A percentile compares a stretch with the other conserved stretches of the same genome.
phyloP scores from a whole-genome alignment of 2,329 filamentous ascomycete genomes.

The Botrytis squamosa region DNA sequence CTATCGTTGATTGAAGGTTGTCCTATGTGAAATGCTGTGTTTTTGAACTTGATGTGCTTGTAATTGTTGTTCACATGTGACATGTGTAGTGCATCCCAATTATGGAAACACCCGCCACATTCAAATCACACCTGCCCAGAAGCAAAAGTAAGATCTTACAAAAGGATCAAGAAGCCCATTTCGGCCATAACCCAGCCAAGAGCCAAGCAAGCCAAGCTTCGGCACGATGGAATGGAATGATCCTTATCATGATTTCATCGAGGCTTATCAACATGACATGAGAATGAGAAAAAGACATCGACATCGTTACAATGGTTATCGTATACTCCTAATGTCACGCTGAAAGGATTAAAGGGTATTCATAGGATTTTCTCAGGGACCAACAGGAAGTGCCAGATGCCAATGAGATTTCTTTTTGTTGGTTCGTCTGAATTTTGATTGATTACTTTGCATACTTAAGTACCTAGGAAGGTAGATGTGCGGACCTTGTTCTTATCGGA shows the following conservation, averaged over 20 bases:
- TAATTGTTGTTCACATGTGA: neutral
- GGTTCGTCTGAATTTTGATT: neutral
- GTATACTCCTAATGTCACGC: neutral
- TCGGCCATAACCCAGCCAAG: neutral
- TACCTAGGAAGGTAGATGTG: neutral
- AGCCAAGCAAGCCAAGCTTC: neutral
- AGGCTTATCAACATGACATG: neutral
- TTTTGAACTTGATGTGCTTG: neutral
- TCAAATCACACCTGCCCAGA: neutral
- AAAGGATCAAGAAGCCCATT: neutral
- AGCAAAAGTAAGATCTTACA: neutral
- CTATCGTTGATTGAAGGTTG: neutral
- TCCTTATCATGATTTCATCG: neutral
- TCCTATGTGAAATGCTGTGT: neutral
- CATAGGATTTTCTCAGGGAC: neutral
- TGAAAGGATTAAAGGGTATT: neutral
- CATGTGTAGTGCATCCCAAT: neutral
- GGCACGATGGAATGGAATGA: neutral
- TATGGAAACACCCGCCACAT: neutral
- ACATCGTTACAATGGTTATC: neutral
- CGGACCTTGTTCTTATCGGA: neutral
- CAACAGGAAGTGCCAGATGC: neutral
- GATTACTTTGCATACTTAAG: neutral
- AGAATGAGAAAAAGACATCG: neutral
- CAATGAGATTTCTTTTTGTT: neutral